A percentile compares a stretch with the other conserved stretches of the same genome.
Evolutionary conservation across 805 yeast genomes (phyloP).

Genomic region (Wickerhamomyces bisporus): DNA sequence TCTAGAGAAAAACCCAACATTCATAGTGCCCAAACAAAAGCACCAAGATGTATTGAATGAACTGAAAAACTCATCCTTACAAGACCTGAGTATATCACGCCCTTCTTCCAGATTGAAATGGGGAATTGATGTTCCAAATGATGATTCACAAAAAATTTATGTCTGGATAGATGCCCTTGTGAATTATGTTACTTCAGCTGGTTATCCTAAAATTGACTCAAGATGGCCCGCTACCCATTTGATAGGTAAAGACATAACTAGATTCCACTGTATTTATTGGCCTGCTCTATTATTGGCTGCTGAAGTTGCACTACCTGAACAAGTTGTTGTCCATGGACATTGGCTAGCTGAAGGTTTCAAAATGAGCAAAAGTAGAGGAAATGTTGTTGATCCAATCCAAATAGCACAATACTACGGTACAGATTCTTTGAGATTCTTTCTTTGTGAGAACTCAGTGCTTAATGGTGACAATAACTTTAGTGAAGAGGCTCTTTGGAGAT

Average conservation of each 20-base stretch:
- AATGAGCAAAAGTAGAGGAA: constrained; percentile 91
- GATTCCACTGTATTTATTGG: constrained; percentile 93
- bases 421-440: constrained; percentile 70
- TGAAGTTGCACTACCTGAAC: constrained; percentile 59
- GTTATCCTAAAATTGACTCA: constrained; percentile 40
- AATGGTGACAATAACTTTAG: constrained; percentile 78
- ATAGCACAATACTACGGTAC: constrained; percentile 57
- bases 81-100: constrained; percentile 82
- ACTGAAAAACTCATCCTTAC: constrained; percentile 41
- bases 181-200: constrained; percentile 74
- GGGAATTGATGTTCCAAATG: constrained; percentile 89
- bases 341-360: constrained; percentile 88
- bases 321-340: constrained; percentile 86
- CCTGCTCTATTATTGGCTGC: constrained; percentile 89
- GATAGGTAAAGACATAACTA: constrained; percentile 85
- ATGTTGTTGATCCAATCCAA: constrained; percentile 87
- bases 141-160: constrained; percentile 71
- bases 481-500: constrained; percentile 43
- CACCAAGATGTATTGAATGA: constrained; percentile 53
- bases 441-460: constrained; percentile 70
- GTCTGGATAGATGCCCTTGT: constrained; percentile 97
- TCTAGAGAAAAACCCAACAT: constrained; percentile 44
- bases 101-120: constrained; percentile 74
- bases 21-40: constrained; percentile 62
- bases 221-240: constrained; percentile 51